Evolutionary conservation across 2,329 filamentous ascomycete species (phyloP), one percentile per base, ranked within the genome.

Genomic region (Pseudofabraea citricarpa): DNA sequence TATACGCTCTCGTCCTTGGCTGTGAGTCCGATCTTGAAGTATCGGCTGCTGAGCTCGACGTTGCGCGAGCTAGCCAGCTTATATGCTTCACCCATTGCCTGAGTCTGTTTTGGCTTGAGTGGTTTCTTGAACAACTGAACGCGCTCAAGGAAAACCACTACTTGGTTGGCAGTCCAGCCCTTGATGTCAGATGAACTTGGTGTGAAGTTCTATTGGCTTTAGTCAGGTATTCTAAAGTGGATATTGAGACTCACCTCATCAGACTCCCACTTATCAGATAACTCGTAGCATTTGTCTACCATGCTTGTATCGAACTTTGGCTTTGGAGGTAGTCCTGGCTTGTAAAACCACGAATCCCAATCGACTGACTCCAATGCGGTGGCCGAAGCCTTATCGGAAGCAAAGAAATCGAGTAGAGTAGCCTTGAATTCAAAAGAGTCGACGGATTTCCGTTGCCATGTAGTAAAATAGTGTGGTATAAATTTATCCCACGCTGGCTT

Each of bases 371-470:
- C 73, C 24, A 93, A 72, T 56, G 85, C 83, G 53, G 81, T 69
- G 3, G 68, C 67, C 4, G 75, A 71, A 21, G 77, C 74, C 2
- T 75, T 67, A 57, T 95, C 87, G 20, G 74, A 68, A 46, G 76
- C 71, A 64, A 96, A 97, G 73, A 95, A 97, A 50, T 86, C 78
- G 26, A 95, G 63, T 41, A 96, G 83, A 1, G 88, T 94, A 39
- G 84, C 73, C 63, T 91, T 95, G 77, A 98, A 98, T 59, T 97
- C 88, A 56, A 87, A 95, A 2, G 88, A 94, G 66, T 96, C 90
- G 6, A 98, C 75, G 2, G 89, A 95, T 65, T 90, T 91, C 59
- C 79, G 79, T 45, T 86, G 82, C 78, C 85, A 97, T 29, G 78
- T 87, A 22, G 76, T 81, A 64, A 97, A 97, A 70, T 97, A 96